These are phyloP conservation scores for Fusarium ramigenum DNA, from an alignment of 2,329 filamentous ascomycete genomes.

Conservation along the genomic window DNA sequence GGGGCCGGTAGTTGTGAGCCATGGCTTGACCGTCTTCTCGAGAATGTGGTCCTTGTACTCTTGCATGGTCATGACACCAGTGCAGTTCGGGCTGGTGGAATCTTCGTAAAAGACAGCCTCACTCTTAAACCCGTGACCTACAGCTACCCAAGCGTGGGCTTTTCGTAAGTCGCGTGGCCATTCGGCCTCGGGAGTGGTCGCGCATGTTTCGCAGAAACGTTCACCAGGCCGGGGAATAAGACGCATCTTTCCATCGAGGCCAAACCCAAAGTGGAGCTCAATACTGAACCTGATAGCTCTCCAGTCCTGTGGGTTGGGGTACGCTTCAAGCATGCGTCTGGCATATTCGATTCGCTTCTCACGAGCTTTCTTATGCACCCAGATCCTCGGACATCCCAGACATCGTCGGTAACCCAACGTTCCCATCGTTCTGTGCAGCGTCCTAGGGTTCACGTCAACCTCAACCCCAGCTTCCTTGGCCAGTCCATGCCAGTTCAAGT, in stretches of 20 bases:
- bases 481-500: slow-evolving; percentile 48
- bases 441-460: slow-evolving; percentile 47
- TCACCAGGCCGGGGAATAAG: slow-evolving; percentile 49
- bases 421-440: slow-evolving; percentile 51
- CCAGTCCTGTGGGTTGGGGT: slow-evolving; percentile 47
- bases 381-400: slow-evolving; percentile 44
- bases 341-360: slow-evolving; percentile 50
- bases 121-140: slow-evolving; percentile 51
- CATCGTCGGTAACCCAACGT: slow-evolving; percentile 50
- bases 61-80: slow-evolving; percentile 47
- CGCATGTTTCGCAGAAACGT: slow-evolving; percentile 45
- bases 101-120: slow-evolving; percentile 52
- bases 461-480: slow-evolving; percentile 48
- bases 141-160: slow-evolving; percentile 49
- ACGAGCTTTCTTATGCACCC: slow-evolving; percentile 45
- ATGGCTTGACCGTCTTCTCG: slow-evolving; percentile 47
- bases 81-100: slow-evolving; percentile 46
- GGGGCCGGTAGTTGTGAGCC: slow-evolving; percentile 39
- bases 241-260: slow-evolving; percentile 50
- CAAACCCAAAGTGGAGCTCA: slow-evolving; percentile 52
- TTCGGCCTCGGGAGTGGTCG: slow-evolving; percentile 32
- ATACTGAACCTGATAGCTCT: slow-evolving; percentile 48
- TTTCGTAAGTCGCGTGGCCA: slow-evolving; percentile 49
- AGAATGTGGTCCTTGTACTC: slow-evolving; percentile 49
- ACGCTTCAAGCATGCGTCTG: slow-evolving; percentile 46